A percentile compares a stretch with the other conserved stretches of the same genome.
Conservation (phyloP, 1,284 basidiomycete genomes). For the Papiliotrema laurentii region DNA sequence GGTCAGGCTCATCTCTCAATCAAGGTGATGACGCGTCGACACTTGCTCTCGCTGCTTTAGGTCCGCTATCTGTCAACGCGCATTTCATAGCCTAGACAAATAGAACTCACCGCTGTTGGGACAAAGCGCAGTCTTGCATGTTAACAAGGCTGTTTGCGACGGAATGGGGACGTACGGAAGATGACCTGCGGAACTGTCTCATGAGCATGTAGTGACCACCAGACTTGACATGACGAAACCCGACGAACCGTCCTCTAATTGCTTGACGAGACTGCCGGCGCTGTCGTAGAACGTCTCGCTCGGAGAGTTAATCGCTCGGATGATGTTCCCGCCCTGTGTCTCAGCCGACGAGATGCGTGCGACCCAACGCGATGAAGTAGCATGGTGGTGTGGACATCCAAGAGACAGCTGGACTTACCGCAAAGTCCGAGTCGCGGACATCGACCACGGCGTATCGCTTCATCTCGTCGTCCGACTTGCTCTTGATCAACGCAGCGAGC, state of each 20-base stretch:
- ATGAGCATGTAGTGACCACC: too few relatives aligned
- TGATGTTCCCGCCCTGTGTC: constrained; percentile 47
- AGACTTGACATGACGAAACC: background rate
- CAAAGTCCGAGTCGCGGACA: constrained; percentile 46
- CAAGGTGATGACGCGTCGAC: background rate
- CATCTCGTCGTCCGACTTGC: constrained; percentile 22
- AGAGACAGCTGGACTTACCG: constrained; percentile 34
- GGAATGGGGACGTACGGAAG: constrained; percentile 34
- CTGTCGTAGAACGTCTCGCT: constrained; percentile 36
- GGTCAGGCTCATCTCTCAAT: background rate
- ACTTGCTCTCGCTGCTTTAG: constrained; percentile 45
- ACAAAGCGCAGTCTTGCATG: constrained; percentile 43
- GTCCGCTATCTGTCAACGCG: constrained; percentile 44
- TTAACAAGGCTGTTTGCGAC: background rate
- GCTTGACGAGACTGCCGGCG: constrained; percentile 36
- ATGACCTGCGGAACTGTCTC: constrained; percentile 41
- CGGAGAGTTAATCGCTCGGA: constrained; percentile 40
- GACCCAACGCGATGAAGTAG: background rate
- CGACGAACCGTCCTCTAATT: constrained; percentile 30
- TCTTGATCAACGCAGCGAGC: constrained; percentile 42
- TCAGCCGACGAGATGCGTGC: constrained; percentile 1
- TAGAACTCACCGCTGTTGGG: too few relatives aligned
- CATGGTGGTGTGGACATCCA: background rate
- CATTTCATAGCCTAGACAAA: too few relatives aligned
- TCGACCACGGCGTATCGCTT: constrained; percentile 42